Percentiles rank a stretch among this genome's conserved stretches.
Conservation (phyloP, 352 stramenopile species). For the Phytophthora aleatoria region DNA sequence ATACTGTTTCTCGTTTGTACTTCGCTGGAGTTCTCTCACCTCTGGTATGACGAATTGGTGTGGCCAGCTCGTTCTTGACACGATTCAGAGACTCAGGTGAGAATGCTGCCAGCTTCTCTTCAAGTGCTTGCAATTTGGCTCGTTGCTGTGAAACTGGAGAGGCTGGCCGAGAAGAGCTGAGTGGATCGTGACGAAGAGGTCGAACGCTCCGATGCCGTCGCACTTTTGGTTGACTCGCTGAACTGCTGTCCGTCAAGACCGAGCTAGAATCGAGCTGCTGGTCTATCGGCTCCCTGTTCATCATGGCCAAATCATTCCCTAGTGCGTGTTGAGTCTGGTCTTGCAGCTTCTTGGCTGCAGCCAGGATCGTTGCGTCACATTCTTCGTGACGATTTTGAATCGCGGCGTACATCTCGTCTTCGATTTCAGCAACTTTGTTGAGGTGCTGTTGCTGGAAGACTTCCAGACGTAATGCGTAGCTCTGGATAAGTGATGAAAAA, state of each 20-base stretch:
- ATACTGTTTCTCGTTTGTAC: conserved; percentile 2
- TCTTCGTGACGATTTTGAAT: conserved; percentile 52
- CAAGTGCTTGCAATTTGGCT: conserved; percentile 57
- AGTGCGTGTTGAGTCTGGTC: conserved; percentile 44
- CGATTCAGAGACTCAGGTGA: conserved; percentile 53
- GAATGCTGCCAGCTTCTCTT: conserved; percentile 59
- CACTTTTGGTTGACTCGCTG: conserved; percentile 14
- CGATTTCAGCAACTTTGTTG: conserved; percentile 58
- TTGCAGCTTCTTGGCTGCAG: conserved; percentile 52
- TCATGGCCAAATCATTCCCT: conserved; percentile 23
- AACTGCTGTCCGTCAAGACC: conserved; percentile 21
- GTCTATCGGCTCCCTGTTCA: conserved; percentile 6
- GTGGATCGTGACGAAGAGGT: conserved; percentile 6
- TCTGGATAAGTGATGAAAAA: conserved; percentile 25
- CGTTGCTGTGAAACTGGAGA: conserved; percentile 58
- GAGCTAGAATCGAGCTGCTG: conserved; percentile 12
- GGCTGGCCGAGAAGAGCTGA: conserved; percentile 17
- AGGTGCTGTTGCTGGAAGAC: conserved; percentile 70
- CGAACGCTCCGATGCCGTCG: conserved; percentile 3
- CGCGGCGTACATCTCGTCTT: conserved; percentile 49
- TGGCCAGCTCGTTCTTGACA: conserved; percentile 31
- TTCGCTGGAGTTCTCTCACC: neutral
- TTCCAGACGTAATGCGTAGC: conserved; percentile 57
- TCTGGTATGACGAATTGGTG: conserved; percentile 4
- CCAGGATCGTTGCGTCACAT: conserved; percentile 43